Evolutionary conservation across 345 rosid species (phyloP), one percentile per base, ranked within the genome.

Genomic region (Heritiera fomes): DNA sequence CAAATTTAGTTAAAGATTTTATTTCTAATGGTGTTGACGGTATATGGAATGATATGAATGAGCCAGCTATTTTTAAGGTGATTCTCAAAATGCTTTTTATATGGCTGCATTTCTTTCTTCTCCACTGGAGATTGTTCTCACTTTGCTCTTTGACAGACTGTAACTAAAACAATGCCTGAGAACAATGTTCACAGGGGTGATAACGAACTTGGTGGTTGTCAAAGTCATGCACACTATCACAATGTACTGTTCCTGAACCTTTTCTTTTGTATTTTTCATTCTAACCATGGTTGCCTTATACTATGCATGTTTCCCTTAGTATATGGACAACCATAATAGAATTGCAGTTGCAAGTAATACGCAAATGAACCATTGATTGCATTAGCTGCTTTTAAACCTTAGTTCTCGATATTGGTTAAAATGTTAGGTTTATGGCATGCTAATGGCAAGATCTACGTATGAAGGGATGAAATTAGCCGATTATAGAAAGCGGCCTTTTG

Each of bases 31-130:
- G 98, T 68, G 98, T 93, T 76, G 98, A 95, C 86, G 98, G 98
- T 66, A 95, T 95, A 83, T 93, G 98, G 98, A 95, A 95, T 71
- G 98, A 95, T 84, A 95, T 95, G 98, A 95, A 95, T 23, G 98
- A 95, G 87, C 98, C 98, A 8, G 89, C 97, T 76, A 68, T 95
- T 70, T 95, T 95, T 82, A 92, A 93, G 92, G 98, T 93, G 80
- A 79, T 70, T 68, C 59, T 61, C 69, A 6, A 60, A 32, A n/a
- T 77, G 32, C 71, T 76, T 63, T 28, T 41, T 38, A 8, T 28
- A 52, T 46, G 66, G 32, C 38, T 70, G 30, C 49, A 17, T 47
- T 56, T 62, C 28, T 62, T 75, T 79, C 1, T 55, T 64, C 61
- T 53, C 3, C 3, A 46, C 1, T 15, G 14, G 28, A 20, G 38